Conservation (phyloP, 768 basidiomycete genomes). For the Leccinellum rugosiceps region DNA sequence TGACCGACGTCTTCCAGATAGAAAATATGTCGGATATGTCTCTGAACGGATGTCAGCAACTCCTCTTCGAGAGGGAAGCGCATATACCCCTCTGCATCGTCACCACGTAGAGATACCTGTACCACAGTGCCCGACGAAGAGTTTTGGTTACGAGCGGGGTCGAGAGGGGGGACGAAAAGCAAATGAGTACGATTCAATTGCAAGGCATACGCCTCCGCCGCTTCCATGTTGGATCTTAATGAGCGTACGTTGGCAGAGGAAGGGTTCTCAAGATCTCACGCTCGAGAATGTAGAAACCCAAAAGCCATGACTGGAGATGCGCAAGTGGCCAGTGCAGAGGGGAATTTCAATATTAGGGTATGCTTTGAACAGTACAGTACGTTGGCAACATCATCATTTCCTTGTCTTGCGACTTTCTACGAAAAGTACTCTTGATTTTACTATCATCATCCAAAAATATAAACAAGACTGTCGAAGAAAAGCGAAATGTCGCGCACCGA, state of each 20-base stretch:
- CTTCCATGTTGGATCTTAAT: not conserved
- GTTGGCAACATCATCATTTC: conserved; percentile 36
- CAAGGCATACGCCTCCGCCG: conserved; percentile 9
- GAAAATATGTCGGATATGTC: conserved; percentile 1
- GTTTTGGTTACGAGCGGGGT: not conserved
- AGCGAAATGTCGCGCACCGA: conserved; percentile 47
- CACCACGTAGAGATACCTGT: conserved; percentile 21
- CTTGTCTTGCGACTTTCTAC: conserved; percentile 77
- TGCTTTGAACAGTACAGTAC: not conserved
- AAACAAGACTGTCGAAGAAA: not conserved
- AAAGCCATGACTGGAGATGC: not conserved
- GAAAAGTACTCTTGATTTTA: conserved; percentile 70
- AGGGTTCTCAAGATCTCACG: not conserved
- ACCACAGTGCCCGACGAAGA: conserved; percentile 20
- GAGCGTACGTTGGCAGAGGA: not conserved
- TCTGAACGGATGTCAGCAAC: conserved; percentile 8
- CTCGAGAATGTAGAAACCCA: not conserved
- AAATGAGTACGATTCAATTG: conserved; percentile 23
- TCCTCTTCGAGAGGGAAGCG: not conserved
- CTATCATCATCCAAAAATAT: conserved; percentile 33
- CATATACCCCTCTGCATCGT: conserved; percentile 19
- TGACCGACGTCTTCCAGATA: conserved; percentile 11
- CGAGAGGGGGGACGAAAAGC: conserved; percentile 20
- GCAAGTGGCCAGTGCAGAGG: not conserved
- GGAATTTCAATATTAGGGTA: not conserved